Evolutionary conservation across 2,329 filamentous ascomycete species (phyloP).

Genomic region (Pezicula rhizophila): DNA sequence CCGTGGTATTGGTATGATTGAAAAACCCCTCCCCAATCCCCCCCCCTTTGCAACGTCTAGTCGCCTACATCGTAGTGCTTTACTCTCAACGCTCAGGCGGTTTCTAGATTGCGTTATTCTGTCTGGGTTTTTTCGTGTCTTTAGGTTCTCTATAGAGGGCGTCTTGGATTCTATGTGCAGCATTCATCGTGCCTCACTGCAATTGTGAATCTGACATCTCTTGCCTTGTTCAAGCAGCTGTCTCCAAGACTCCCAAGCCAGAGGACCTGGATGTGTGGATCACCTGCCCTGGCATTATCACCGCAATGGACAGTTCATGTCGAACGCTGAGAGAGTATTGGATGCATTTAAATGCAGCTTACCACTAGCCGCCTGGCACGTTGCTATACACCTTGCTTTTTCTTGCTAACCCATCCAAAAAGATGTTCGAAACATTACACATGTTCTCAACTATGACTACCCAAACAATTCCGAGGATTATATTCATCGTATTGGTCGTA

Average conservation of each 20-base stretch:
- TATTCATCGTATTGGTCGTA: constrained; percentile 94
- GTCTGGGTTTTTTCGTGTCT: constrained; percentile 82
- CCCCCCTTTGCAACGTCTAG: constrained; percentile 47
- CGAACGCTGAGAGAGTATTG: constrained; percentile 33
- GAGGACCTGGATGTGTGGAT: constrained; percentile 55
- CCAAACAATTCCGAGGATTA: constrained; percentile 99
- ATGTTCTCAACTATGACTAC: constrained; percentile 99
- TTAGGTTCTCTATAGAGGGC: constrained; percentile 75
- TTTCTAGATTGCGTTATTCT: constrained; percentile 84
- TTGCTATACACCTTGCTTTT: constrained; percentile 53
- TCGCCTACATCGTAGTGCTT: constrained; percentile 63
- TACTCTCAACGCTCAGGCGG: constrained; percentile 87
- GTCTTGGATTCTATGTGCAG: constrained; percentile 82
- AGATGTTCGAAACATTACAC: constrained; percentile 99
- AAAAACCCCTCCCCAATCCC: constrained; percentile 43
- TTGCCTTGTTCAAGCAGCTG: constrained; percentile 78
- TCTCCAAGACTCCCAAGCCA: constrained; percentile 59
- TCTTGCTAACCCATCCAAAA: constrained; percentile 77
- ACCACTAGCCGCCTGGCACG: constrained; percentile 45
- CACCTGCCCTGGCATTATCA: constrained; percentile 42
- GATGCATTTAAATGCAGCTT: constrained; percentile 29
- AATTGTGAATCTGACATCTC: constrained; percentile 71
- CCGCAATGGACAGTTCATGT: constrained; percentile 32
- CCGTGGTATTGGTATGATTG: constrained; percentile 99
- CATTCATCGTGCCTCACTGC: constrained; percentile 62